Evolutionary conservation across 2,329 filamentous ascomycete species (phyloP).

Genomic region (Neonectria sp.): DNA sequence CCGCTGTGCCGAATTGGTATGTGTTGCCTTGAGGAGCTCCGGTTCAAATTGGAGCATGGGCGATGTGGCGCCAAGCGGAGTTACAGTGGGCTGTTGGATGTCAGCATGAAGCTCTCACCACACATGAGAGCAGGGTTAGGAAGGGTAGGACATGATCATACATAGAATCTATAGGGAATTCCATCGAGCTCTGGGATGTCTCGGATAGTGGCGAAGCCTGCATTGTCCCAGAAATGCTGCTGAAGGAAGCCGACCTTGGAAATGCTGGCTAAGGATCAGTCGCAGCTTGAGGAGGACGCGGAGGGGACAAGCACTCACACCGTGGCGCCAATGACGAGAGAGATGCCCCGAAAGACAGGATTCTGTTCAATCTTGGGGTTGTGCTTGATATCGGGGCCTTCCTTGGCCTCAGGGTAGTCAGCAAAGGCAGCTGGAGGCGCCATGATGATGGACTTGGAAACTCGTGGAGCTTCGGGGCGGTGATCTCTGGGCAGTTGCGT

Average conservation of each 20-base stretch:
- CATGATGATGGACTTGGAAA: slow-evolving; percentile 38
- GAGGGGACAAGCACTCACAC: slow-evolving; percentile 63
- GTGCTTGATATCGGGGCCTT: slow-evolving; percentile 56
- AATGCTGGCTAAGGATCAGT: slow-evolving; percentile 62
- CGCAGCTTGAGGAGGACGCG: background rate
- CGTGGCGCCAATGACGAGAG: slow-evolving; percentile 73
- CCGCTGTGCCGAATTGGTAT: slow-evolving; percentile 60
- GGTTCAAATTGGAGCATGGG: slow-evolving; percentile 58
- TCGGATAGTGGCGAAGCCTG: slow-evolving; percentile 66
- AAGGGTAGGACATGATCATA: slow-evolving; percentile 48
- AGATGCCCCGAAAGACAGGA: slow-evolving; percentile 77
- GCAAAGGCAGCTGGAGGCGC: slow-evolving; percentile 53
- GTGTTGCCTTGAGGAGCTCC: slow-evolving; percentile 58
- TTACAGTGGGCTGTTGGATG: slow-evolving; percentile 67
- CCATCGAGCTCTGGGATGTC: slow-evolving; percentile 64
- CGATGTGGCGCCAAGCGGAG: slow-evolving; percentile 61
- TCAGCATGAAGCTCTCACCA: slow-evolving; percentile 15
- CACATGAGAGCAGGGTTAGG: background rate
- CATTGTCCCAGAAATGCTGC: slow-evolving; percentile 78
- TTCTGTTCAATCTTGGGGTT: slow-evolving; percentile 68
- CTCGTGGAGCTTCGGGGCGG: background rate
- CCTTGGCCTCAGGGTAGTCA: slow-evolving; percentile 58
- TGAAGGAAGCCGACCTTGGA: slow-evolving; percentile 74
- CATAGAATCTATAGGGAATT: slow-evolving; percentile 63
- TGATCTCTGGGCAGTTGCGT: background rate